A percentile compares a stretch with the other conserved stretches of the same genome.
phyloP scores from a whole-genome alignment of 108 stramenopile species.

The Skeletonema menzelii region DNA sequence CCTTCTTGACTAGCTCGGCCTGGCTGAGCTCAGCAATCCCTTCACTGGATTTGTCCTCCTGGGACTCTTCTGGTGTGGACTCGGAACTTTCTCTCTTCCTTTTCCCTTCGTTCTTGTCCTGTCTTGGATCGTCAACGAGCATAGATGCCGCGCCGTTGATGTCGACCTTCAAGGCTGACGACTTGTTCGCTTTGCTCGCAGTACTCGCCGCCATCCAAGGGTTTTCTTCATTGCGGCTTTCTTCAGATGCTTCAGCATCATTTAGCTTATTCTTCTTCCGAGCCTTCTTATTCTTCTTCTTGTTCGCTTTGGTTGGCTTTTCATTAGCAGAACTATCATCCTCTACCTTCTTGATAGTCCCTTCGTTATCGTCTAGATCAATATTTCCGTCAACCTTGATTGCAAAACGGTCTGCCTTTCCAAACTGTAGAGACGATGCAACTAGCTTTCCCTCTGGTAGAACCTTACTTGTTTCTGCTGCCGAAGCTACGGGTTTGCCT shows the following conservation, averaged over 20 bases:
- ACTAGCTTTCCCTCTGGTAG: slow-evolving; percentile 78
- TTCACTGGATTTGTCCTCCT: slow-evolving; percentile 2
- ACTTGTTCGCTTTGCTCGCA: slow-evolving; percentile 15
- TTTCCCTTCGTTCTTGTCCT: slow-evolving; percentile 8
- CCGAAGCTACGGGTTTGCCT: slow-evolving; percentile 59
- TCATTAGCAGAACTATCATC: slow-evolving; percentile 5
- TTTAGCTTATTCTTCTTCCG: slow-evolving; percentile 15
- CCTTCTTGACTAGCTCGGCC: slow-evolving; percentile 88
- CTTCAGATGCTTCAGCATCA: background rate
- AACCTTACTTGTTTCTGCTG: slow-evolving; percentile 66
- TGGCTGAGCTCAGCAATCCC: slow-evolving; percentile 59
- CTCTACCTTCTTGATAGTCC: slow-evolving; percentile 19
- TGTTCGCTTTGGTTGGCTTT: slow-evolving; percentile 18
- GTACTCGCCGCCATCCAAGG: slow-evolving; percentile 39
- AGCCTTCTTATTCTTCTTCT: slow-evolving; percentile 29
- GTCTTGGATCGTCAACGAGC: slow-evolving; percentile 30
- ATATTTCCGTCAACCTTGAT: slow-evolving; percentile 28
- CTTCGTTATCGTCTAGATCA: background rate
- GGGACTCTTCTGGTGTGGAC: background rate
- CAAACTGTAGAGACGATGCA: slow-evolving; percentile 73
- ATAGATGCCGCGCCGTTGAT: slow-evolving; percentile 46
- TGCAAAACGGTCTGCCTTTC: slow-evolving; percentile 67
- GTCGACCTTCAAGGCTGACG: slow-evolving; percentile 19
- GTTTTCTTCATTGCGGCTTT: slow-evolving; percentile 28
- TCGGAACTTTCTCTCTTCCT: slow-evolving; percentile 1